These are phyloP conservation scores for Acer yangbiense DNA, from an alignment of 345 rosid genomes.

Conservation along the genomic window DNA sequence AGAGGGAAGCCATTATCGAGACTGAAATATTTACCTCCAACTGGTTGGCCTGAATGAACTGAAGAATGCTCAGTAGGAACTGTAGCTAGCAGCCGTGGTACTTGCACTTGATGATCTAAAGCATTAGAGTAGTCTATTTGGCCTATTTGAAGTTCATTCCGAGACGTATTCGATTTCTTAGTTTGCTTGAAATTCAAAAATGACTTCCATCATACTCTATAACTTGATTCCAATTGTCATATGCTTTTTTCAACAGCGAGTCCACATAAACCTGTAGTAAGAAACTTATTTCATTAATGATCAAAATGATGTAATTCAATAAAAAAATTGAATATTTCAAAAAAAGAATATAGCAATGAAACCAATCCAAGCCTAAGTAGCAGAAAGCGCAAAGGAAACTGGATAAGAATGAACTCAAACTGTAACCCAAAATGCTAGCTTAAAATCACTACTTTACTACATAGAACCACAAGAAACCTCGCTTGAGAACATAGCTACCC, in stretches of 20 bases:
- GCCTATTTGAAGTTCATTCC: constrained; percentile 49
- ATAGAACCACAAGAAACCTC: not conserved
- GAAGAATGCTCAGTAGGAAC: constrained; percentile 52
- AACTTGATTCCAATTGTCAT: constrained; percentile 87
- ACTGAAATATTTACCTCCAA: constrained; percentile 51
- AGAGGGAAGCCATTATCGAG: constrained; percentile 1
- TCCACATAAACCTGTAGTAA: constrained; percentile 80
- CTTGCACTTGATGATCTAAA: constrained; percentile 56
- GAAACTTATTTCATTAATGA: constrained; percentile 4
- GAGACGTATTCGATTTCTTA: constrained; percentile 48
- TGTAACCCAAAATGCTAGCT: not conserved
- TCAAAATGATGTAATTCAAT: constrained; percentile 2
- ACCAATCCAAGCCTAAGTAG: not conserved
- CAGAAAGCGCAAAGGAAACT: not conserved
- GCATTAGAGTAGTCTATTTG: constrained; percentile 45
- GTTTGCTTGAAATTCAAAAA: constrained; percentile 66
- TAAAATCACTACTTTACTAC: not conserved
- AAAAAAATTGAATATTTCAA: not conserved
- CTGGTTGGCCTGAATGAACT: constrained; percentile 49
- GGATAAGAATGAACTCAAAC: not conserved
- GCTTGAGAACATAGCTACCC: not conserved
- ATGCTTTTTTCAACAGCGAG: constrained; percentile 85
- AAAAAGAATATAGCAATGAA: not conserved
- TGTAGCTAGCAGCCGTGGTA: constrained; percentile 51
- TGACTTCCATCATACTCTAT: constrained; percentile 89